Base-by-base conservation (phyloP, 2,329 filamentous ascomycete species). In the Ophiostoma himal-ulmi region DNA sequence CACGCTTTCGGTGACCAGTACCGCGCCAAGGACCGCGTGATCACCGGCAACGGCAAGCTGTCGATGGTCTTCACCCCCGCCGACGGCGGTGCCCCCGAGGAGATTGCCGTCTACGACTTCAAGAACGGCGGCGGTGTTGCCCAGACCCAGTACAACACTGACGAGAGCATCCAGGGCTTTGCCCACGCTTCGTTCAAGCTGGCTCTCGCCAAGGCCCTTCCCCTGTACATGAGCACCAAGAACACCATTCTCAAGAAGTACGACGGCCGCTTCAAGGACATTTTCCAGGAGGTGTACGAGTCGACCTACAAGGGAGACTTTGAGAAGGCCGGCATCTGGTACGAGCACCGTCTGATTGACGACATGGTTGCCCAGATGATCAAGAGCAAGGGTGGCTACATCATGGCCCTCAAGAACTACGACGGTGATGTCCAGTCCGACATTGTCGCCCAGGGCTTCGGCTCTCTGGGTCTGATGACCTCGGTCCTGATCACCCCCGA, bases 311-410 rank as follows among this genome's bases (percentile, higher is more conserved):
- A 91, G 86, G 86, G 88, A 80, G 87, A 92, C 64, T 98, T 98
- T 76, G 94, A 97, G 80, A 90, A 89, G 78, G 92, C 93, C 85
- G 88, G 88, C 74, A 96, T 98, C 83, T 98, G 95, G 95, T 98
- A 99, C 80, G 95, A 99, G 89, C 95, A 99, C 84, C 91, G 95
- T 78, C 86, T 99, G 76, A 98, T 99, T 78, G 95, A 99, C 83
- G 95, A 99, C 83, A 98, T 99, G 95, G 95, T 99, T 74, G 95
- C 95, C 68, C 95, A 99, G 87, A 99, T 99, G 95, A 91, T 99
- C 86, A 99, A 99, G 91, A 95, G 91, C 83, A 88, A 90, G 77
- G 95, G 95, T 76, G 95, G 95, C 74, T 97, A 95, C 83, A 88
- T 98, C 80, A 97, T 98, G 86, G 95, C 95, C 73, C 88, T 98